phyloP scores from a whole-genome alignment of 331 rosid genomes.

The Quercus phellos region DNA sequence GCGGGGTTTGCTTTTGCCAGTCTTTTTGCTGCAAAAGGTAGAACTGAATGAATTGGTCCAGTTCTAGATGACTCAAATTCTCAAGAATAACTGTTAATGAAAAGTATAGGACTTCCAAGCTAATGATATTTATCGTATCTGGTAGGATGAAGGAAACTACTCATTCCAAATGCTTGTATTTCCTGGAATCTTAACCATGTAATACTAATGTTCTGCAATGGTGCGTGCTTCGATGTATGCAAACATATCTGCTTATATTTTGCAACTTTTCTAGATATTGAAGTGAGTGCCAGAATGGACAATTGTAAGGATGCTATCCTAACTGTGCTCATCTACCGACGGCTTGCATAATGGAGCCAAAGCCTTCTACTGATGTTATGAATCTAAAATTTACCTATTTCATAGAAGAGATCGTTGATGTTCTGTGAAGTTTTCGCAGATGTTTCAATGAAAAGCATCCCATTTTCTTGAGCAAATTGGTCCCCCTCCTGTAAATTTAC shows the following conservation, averaged over 20 bases:
- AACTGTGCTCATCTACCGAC: background rate
- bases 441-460: constrained; percentile 77
- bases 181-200: background rate
- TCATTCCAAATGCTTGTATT: background rate
- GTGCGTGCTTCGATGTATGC: background rate
- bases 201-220: background rate
- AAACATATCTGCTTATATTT: background rate
- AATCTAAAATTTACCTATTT: constrained; percentile 49
- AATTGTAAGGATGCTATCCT: background rate
- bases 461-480: constrained; percentile 69
- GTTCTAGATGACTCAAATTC: background rate
- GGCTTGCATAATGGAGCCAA: background rate
- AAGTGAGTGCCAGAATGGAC: background rate
- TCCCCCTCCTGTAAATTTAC: constrained; percentile 57
- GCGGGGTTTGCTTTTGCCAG: constrained; percentile 50
- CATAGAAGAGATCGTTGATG: constrained; percentile 70
- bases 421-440: constrained; percentile 77
- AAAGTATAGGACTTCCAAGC: background rate
- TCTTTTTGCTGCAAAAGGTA: constrained; percentile 55
- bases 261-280: background rate
- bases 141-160: background rate
- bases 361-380: background rate
- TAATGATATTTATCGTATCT: background rate
- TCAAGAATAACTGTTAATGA: background rate
- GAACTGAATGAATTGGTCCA: background rate